Evolutionary conservation across 148 eudicot species (phyloP).

Genomic region (Arbutus unedo): DNA sequence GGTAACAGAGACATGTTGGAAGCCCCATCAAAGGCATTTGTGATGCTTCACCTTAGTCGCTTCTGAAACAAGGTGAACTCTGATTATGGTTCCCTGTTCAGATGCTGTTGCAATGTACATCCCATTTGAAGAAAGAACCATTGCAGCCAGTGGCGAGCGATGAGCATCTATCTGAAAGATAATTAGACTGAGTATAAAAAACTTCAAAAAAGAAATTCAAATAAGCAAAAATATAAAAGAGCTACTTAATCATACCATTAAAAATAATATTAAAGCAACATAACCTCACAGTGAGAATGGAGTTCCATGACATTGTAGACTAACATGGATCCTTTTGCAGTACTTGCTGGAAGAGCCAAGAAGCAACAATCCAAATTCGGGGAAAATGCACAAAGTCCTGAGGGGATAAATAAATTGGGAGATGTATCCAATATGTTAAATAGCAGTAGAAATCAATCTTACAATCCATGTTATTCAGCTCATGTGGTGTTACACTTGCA

Average conservation of each 20-base stretch:
- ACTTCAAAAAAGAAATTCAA: neutral
- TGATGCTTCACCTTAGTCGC: slow-evolving; percentile 66
- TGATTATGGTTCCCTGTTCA: slow-evolving; percentile 89
- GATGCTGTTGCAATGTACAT: slow-evolving; percentile 90
- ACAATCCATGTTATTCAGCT: neutral
- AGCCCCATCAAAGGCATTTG: neutral
- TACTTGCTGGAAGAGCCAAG: slow-evolving; percentile 92
- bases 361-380: slow-evolving; percentile 71
- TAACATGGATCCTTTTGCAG: slow-evolving; percentile 66
- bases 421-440: neutral
- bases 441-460: neutral
- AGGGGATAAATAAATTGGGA: neutral
- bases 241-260: neutral
- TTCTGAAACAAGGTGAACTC: slow-evolving; percentile 77
- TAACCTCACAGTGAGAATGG: slow-evolving; percentile 86
- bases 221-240: neutral
- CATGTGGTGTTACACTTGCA: neutral
- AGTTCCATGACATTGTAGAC: slow-evolving; percentile 89
- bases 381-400: slow-evolving; percentile 93
- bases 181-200: slow-evolving; percentile 1
- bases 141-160: slow-evolving; percentile 77
- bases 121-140: slow-evolving; percentile 75
- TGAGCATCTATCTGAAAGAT: slow-evolving; percentile 86
- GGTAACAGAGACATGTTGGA: neutral
- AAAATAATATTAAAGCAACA: neutral